Evolutionary conservation across 2,329 filamentous ascomycete species (phyloP).

Genomic region (Monascus ruber): DNA sequence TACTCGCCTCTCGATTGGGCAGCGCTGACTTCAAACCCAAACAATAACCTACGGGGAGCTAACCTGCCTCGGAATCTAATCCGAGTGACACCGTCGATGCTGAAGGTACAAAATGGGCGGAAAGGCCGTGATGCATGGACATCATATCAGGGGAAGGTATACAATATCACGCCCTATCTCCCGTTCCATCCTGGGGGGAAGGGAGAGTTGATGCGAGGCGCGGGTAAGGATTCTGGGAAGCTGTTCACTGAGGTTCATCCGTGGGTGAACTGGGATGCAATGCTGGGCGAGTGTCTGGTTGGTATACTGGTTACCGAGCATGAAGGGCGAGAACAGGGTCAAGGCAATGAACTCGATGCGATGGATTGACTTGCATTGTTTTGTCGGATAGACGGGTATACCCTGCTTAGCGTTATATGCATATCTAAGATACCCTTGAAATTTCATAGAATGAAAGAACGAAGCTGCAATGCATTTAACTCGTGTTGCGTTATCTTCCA

Average conservation of each 20-base stretch:
- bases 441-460: no score
- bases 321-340: constrained; percentile 20
- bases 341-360: constrained; percentile 37
- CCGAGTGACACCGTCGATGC: constrained; percentile 70
- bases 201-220: constrained; percentile 50
- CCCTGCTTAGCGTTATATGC: no score
- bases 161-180: constrained; percentile 83
- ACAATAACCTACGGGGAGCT: constrained; percentile 54
- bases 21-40: constrained; percentile 52
- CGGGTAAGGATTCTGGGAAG: constrained; percentile 54
- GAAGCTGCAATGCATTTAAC: no score
- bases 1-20: constrained; percentile 97
- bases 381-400: no score
- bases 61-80: constrained; percentile 42
- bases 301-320: constrained; percentile 50
- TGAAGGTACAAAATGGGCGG: constrained; percentile 68
- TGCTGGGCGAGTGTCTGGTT: constrained; percentile 50
- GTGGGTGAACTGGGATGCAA: constrained; percentile 60
- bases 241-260: constrained; percentile 55
- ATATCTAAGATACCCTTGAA: no score
- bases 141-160: constrained; percentile 77
- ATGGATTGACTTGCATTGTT: constrained; percentile 43
- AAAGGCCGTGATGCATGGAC: constrained; percentile 85
- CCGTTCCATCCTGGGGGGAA: constrained; percentile 78
- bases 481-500: not conserved